Evolutionary conservation across 164 flowering plant species (phyloP), one percentile per base, ranked within the genome.

Genomic region (Berberis thunbergii): DNA sequence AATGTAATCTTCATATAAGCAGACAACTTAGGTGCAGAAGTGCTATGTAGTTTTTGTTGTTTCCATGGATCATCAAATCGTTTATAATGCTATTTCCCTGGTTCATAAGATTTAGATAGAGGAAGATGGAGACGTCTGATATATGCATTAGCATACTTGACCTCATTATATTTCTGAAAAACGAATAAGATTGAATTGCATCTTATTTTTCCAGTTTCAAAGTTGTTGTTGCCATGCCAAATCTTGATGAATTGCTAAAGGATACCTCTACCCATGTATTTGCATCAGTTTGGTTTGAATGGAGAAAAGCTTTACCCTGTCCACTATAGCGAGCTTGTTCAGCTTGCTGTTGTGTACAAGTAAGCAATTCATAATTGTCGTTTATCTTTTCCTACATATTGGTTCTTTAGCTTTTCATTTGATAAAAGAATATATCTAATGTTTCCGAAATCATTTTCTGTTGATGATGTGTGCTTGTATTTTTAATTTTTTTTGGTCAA

Each of bases 261-360:
- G 80, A 77, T 76, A 94, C 96, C 45, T 93, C 95, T 3, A 67
- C 86, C 4, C 83, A 74, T 57, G 55, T 77, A 53, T 94, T 94
- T 87, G 87, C 97, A 69, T 87, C 96, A 41, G 79, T 83, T 6
- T 94, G 98, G 98, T 83, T 77, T 75, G 85, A 88, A 61, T 94
- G 98, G 98, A 87, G 83, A 75, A 82, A 82, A 75, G 82, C 89
- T 84, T 69, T 94, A 94, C 74, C 42, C 84, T 9, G 76, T 75
- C 50, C 98, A 94, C 67, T 90, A 83, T 69, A 90, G 97, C 71
- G 97, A 94, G 78, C 93, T 94, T 64, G 70, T 94, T 44, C 87
- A 97, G n/a, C 95, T 94, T 68, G 98, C 95, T 70, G 89, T 85
- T 54, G 88, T 94, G 9, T 91, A 88, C 85, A 90, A 84, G 97